Evolutionary conservation across 139 green algal genomes (phyloP).

Genomic region (Diplosphaera chodatii): DNA sequence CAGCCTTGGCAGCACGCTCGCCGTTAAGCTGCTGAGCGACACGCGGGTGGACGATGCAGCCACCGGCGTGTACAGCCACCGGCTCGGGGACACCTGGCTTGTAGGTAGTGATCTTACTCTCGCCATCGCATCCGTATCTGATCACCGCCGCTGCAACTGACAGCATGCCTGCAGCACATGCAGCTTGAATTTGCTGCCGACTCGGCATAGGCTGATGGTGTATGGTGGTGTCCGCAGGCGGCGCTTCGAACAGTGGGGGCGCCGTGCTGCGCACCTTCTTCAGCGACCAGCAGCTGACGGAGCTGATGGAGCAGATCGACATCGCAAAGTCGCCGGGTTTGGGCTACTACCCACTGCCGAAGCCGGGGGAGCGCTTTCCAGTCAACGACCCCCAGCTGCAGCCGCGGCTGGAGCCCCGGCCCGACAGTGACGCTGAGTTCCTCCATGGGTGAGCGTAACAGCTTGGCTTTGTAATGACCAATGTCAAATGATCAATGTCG

Average conservation of each 20-base stretch:
- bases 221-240: conserved; percentile 47
- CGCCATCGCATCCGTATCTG: no score
- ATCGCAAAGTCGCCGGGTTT: conserved; percentile 42
- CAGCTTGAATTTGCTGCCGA: no score
- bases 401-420: conserved; percentile 57
- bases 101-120: no score
- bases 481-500: no score
- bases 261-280: conserved; percentile 79
- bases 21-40: conserved; percentile 86
- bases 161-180: no score
- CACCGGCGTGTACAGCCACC: conserved; percentile 92
- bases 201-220: no score
- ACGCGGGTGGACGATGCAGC: conserved; percentile 73
- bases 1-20: conserved; percentile 82
- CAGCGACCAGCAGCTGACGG: conserved; percentile 55
- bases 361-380: conserved; percentile 82
- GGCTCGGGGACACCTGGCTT: conserved; percentile 71
- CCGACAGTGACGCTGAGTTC: conserved; percentile 60
- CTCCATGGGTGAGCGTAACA: no score
- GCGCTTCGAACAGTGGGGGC: conserved; percentile 86
- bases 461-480: no score
- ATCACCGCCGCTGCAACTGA: no score
- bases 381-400: conserved; percentile 66
- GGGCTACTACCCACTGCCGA: conserved; percentile 81
- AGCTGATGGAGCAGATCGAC: conserved; percentile 61